These are phyloP conservation scores for Stipa capillata DNA, from an alignment of 176 grass and related monocot genomes.

Conservation along the genomic window DNA sequence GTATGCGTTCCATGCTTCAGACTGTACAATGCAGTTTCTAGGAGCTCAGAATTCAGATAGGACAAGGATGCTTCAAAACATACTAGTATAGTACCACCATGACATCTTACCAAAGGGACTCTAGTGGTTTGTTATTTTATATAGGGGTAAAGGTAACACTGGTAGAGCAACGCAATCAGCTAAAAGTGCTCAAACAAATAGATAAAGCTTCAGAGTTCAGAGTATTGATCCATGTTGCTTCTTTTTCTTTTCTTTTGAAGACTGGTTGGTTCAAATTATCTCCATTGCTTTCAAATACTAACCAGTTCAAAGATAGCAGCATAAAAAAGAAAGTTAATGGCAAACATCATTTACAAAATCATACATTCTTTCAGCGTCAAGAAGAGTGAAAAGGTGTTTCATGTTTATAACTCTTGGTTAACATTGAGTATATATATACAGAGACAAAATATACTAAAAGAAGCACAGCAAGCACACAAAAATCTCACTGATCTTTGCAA, in stretches of 20 bases:
- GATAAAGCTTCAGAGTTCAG: neutral
- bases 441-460: neutral
- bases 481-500: neutral
- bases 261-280: neutral
- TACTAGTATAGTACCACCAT: neutral
- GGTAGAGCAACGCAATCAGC: neutral
- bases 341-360: neutral
- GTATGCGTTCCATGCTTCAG: constrained; percentile 76
- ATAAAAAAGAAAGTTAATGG: neutral
- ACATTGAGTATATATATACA: neutral
- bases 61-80: constrained; percentile 11
- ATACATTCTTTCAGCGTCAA: neutral
- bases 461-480: neutral
- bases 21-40: constrained; percentile 18
- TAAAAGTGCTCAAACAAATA: neutral
- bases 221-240: neutral
- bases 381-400: neutral
- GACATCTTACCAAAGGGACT: neutral
- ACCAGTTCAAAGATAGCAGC: neutral
- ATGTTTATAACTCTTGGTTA: neutral
- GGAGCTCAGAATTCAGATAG: constrained; percentile 27
- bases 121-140: neutral
- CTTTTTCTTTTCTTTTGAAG: neutral
- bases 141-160: neutral
- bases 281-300: neutral